Base-by-base conservation (phyloP, 768 basidiomycete species). In the Leucosporidium creatinivorum region DNA sequence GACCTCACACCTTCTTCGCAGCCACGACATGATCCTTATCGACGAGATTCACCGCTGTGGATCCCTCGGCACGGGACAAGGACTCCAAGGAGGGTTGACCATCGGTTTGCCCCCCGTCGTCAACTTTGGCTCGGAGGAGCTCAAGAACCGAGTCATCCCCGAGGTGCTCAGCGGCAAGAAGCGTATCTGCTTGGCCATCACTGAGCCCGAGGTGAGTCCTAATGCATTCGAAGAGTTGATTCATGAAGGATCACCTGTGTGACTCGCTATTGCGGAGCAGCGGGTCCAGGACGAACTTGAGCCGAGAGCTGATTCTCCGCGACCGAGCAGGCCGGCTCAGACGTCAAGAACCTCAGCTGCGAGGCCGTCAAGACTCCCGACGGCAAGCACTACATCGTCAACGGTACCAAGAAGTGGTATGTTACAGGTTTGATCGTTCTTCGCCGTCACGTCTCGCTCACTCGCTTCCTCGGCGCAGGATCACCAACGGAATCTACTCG, bases 161-260 rank as follows among this genome's bases (percentile, higher is more conserved):
- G 72, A 73, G 8, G 66, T 75, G 28, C 23, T 75, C 21, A 28
- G 28, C 26, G 75, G 75, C 44, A 68, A 75, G 62, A 73, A 74
- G 55, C 50, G 74, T 12, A 58, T 76, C 51, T 76, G 75, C 62
- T 63, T 76, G 8, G 75, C 73, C 10, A 76, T 76, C 56, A 76
- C 74, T 4, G 75, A 76, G 63, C 69, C 70, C 26, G 47, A 66
- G 25, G 39, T 44, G 39, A 44, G 39, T 44, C 10, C 33, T 10
- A 33, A 5, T 33, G 33, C 33, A 33, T 10, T 33, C 33, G 33
- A 33, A 33, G 10, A 10, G 33, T 4, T 33, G 33, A 4, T 5
- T 33, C 33, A 4, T 33, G 33, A 10, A 33, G 33, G 10, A 5
- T 5, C 33, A n/a, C n/a, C n/a, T n/a, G n/a, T n/a, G n/a, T n/a